Percentiles rank a stretch among this genome's conserved stretches.
These are phyloP conservation scores for Limnanthes douglasii DNA, from an alignment of 345 rosid genomes.

Conservation along the genomic window DNA sequence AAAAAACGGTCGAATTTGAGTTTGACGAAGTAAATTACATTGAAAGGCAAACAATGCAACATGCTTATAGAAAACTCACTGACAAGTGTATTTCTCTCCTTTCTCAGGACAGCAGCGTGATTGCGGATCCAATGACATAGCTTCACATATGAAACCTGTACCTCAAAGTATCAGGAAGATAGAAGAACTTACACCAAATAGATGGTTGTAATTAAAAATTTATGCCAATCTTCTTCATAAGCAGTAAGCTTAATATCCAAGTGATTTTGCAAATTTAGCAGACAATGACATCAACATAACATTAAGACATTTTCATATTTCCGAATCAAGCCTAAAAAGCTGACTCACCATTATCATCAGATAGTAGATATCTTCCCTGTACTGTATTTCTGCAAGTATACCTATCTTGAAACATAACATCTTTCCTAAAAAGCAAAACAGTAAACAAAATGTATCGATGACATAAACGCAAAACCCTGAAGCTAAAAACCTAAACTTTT, in stretches of 20 bases:
- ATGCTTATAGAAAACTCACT: slow-evolving; percentile 38
- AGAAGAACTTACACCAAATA: slow-evolving; percentile 1
- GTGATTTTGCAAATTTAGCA: background rate
- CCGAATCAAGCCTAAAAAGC: too few species aligned
- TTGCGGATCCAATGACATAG: slow-evolving; percentile 54
- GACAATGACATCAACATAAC: background rate
- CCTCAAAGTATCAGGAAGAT: background rate
- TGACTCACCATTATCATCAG: slow-evolving; percentile 61
- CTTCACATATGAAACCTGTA: slow-evolving; percentile 80
- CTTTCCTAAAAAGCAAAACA: slow-evolving; percentile 28
- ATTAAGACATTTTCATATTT: too few species aligned
- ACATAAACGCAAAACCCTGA: background rate
- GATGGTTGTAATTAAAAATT: background rate
- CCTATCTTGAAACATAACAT: slow-evolving; percentile 34
- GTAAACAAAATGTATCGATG: background rate
- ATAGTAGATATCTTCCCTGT: slow-evolving; percentile 73
- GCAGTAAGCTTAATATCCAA: background rate
- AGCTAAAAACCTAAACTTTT: background rate
- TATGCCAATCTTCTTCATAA: background rate
- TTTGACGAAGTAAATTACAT: slow-evolving; percentile 1
- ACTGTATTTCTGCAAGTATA: slow-evolving; percentile 56
- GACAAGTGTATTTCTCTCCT: slow-evolving; percentile 87
- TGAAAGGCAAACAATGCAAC: background rate
- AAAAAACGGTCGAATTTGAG: slow-evolving; percentile 5
- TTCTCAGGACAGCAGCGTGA: slow-evolving; percentile 71